phyloP scores from a whole-genome alignment of 306 rosid genomes.

The Prunus fruticosa region DNA sequence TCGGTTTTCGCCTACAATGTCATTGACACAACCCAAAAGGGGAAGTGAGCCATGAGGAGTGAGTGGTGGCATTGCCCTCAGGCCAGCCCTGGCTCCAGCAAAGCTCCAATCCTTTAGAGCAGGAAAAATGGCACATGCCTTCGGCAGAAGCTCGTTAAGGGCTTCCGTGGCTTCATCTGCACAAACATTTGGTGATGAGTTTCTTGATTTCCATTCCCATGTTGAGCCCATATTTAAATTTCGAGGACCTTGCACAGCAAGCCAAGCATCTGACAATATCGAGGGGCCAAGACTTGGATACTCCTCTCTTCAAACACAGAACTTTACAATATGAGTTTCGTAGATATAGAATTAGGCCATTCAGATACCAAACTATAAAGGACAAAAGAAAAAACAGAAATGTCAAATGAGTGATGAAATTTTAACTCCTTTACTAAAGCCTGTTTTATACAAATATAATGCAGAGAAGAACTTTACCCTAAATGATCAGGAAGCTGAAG shows the following conservation, averaged over 20 bases:
- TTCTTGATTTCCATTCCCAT: slow-evolving; percentile 88
- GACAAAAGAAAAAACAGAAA: not conserved
- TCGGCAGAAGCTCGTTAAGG: slow-evolving; percentile 67
- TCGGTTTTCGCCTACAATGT: slow-evolving; percentile 35
- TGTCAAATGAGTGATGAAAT: not conserved
- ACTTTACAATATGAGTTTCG: not conserved
- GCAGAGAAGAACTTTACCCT: slow-evolving; percentile 36
- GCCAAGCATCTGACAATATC: slow-evolving; percentile 87
- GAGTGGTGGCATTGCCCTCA: slow-evolving; percentile 97
- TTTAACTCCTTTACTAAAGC: too few species aligned
- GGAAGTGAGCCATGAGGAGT: slow-evolving; percentile 80
- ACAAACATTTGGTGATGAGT: slow-evolving; percentile 61
- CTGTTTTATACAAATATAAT: not conserved
- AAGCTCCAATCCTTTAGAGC: slow-evolving; percentile 61
- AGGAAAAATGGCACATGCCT: slow-evolving; percentile 67
- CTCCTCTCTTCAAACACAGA: slow-evolving; percentile 45
- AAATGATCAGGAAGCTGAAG: slow-evolving; percentile 55
- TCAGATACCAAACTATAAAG: not conserved
- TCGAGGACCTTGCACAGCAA: slow-evolving; percentile 64
- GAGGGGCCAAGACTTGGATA: slow-evolving; percentile 71
- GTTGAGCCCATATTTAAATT: slow-evolving; percentile 73
- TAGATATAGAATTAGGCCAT: not conserved
- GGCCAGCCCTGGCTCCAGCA: slow-evolving; percentile 79
- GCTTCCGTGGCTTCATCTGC: slow-evolving; percentile 60
- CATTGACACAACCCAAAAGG: slow-evolving; percentile 76